phyloP scores from a whole-genome alignment of 208 protist species.

The Leptomonas seymouri region DNA sequence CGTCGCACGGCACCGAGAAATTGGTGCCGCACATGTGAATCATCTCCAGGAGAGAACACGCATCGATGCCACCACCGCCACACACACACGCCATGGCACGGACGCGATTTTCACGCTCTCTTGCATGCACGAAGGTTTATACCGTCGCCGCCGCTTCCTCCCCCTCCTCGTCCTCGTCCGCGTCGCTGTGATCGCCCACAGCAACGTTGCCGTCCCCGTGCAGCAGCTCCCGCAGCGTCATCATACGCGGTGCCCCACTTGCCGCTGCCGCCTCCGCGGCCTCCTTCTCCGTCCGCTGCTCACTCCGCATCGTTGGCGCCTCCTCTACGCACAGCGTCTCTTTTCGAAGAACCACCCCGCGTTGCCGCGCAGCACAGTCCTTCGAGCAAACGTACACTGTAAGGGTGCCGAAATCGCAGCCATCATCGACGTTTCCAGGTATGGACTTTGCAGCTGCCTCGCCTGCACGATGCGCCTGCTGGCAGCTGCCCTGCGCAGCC shows the following conservation, averaged over 20 bases:
- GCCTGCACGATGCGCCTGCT: no score
- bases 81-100: no score
- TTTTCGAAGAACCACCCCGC: conserved; percentile 53
- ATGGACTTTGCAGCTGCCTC: not conserved
- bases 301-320: conserved; percentile 38
- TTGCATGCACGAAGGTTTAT: no score
- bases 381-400: conserved; percentile 77
- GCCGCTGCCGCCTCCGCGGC: conserved; percentile 16
- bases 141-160: not conserved
- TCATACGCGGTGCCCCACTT: conserved; percentile 4
- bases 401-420: conserved; percentile 82
- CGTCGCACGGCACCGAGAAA: no score
- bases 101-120: no score
- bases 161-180: conserved; percentile 2
- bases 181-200: no score
- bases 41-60: no score
- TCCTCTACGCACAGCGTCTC: conserved; percentile 74
- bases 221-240: conserved; percentile 30
- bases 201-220: conserved; percentile 15
- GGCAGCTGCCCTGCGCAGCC: not conserved
- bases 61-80: no score
- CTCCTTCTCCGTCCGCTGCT: conserved; percentile 23
- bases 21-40: no score
- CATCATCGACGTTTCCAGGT: conserved; percentile 43
- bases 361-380: conserved; percentile 46